Evolutionary conservation across 495 filamentous ascomycete genomes (phyloP), one percentile per base, ranked within the genome.

Genomic region (Penicillium herquei): DNA sequence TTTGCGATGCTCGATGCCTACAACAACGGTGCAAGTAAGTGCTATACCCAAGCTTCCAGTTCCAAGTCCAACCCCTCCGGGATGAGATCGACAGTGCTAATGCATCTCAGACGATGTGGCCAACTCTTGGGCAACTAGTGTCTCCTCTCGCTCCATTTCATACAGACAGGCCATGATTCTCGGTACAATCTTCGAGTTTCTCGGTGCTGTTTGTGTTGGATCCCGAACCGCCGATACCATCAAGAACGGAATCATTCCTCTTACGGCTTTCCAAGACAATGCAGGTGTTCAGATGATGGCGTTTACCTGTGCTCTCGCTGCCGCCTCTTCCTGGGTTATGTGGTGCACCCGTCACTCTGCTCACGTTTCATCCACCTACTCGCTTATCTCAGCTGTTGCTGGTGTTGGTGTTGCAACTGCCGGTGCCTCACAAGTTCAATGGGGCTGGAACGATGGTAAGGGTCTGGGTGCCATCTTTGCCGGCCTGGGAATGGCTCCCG

Each of bases 1-100:
- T 91, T 91, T 78, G 86, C 87, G 68, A 79, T 84, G 67, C 78
- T 88, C 43, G 86, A 88, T 76, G 85, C 86, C 53, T 88, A 71
- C 78, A 88, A 87, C 75, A 87, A 86, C 71, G 82, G 83, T 60
- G 82, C 81, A 43, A 84, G 81, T 84, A 63, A 73, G 81, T 79
- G 12, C 3, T 30, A 21, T 3, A 7, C 45, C 40, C 12, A 3
- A 50, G 16, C 3, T 46, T 26, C 48, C 40, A 6, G 16, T 49
- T 14, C 10, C 10, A 26, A 46, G 45, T 52, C 32, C 13, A 6
- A 39, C 32, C 32, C 14, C 40, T 35, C 10, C 17, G 10, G 40
- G 13, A 32, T 26, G 10, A 51, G 13, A 32, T 26, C 4, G 21
- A 26, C 14, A 35, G 14, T 13, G 32, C 34, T 37, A 34, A 18